Conservation (phyloP, 306 rosid species). For the apple (Malus domestica) region DNA sequence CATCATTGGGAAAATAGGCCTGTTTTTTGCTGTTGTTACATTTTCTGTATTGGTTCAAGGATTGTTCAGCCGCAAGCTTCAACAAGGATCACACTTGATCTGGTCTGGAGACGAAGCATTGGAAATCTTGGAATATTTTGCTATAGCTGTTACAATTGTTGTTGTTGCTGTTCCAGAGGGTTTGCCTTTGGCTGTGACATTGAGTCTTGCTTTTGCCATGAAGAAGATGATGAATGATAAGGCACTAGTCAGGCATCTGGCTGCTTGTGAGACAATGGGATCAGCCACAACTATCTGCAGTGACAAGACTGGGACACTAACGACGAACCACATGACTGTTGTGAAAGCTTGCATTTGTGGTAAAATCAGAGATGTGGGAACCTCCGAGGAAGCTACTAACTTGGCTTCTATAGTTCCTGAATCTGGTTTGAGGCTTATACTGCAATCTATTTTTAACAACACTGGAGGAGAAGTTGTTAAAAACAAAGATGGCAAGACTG, state of each 20-base stretch:
- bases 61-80: conserved; percentile 65
- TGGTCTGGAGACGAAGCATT: conserved; percentile 86
- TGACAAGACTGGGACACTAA: conserved; percentile 96
- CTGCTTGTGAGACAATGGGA: conserved; percentile 99
- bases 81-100: conserved; percentile 65
- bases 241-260: conserved; percentile 94
- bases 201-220: conserved; percentile 99
- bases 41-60: conserved; percentile 94
- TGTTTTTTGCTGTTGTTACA: conserved; percentile 85
- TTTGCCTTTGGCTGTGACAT: conserved; percentile 92
- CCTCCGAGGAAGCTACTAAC: conserved; percentile 37
- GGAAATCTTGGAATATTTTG: conserved; percentile 85
- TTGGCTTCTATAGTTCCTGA: conserved; percentile 57
- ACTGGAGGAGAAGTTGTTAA: conserved; percentile 92
- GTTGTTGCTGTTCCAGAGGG: conserved; percentile 99
- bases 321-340: conserved; percentile 94
- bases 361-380: conserved; percentile 53
- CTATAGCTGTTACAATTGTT: conserved; percentile 90
- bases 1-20: conserved; percentile 91
- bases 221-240: conserved; percentile 98
- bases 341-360: conserved; percentile 80
- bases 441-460: conserved; percentile 84
- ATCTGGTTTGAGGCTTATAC: conserved; percentile 49
- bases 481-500: conserved; percentile 56
- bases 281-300: conserved; percentile 92